Base-by-base conservation (phyloP, 2,329 filamentous ascomycete genomes). In the Lizonia empirigonia region DNA sequence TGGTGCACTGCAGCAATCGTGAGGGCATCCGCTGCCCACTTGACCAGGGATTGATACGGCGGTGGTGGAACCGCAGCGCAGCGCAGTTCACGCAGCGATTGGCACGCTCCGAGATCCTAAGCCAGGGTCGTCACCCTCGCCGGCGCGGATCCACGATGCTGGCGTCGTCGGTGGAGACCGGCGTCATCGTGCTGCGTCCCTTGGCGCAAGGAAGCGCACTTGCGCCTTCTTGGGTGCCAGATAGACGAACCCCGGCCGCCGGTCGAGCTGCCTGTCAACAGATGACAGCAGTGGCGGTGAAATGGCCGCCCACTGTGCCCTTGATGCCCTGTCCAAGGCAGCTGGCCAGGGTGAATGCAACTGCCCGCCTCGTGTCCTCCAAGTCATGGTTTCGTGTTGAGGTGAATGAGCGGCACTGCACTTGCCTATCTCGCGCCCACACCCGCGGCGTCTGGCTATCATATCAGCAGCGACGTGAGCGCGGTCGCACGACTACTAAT, bases 121-220 rank as follows among this genome's bases (percentile, higher is more conserved):
- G 53, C 53, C 58, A 64, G 60, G 62, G 57, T 55, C 56, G 50
- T 50, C 55, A 56, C 50, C 54, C 44, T 56, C 48, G 48, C 55
- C 59, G 59, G 54, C 55, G 48, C 46, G 40, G 53, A 47, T 40
- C 59, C 47, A 53, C 55, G 49, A 38, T 44, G 49, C 47, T 22
- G 39, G 40, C 19, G n/a, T n/a, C 45, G 32, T 37, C 47, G 41
- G 59, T 60, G 53, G 60, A 37, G 38, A 45, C 44, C 32, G 56
- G 63, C 63, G 63, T 66, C 63, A 66, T 59, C 60, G 60, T 55
- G 59, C 61, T 47, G 55, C 44, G 33, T 36, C 22, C 36, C 49
- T 47, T 52, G 35, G 50, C 50, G 44, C 45, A 32, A 46, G 54
- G 39, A 50, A 60, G 50, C 44, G 53, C 52, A 33, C 51, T 45